A percentile compares a stretch with the other conserved stretches of the same genome.
Conservation (phyloP, 345 rosid genomes). For the Cardamine occulta region DNA sequence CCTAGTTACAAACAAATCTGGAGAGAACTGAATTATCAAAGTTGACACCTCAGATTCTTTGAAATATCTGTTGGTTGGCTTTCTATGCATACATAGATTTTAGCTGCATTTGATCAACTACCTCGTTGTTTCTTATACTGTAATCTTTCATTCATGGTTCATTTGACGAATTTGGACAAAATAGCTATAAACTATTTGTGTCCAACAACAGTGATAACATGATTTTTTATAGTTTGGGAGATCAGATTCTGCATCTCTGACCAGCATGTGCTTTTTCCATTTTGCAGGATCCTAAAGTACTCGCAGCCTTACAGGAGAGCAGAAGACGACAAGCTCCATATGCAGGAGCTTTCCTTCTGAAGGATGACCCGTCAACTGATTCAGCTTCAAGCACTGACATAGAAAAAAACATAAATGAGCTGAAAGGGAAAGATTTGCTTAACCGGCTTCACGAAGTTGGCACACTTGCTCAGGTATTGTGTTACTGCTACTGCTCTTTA, state of each 20-base stretch:
- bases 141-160: not conserved
- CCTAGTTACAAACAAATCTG: constrained; percentile 3
- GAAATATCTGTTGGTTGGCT: constrained; percentile 7
- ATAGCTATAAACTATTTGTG: not conserved
- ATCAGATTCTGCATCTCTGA: constrained; percentile 6
- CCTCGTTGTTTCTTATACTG: not conserved
- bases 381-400: constrained; percentile 67
- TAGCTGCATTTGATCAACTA: constrained; percentile 5
- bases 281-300: constrained; percentile 83
- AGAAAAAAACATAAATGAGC: constrained; percentile 67
- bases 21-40: constrained; percentile 3
- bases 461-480: constrained; percentile 90
- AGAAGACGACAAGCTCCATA: constrained; percentile 96
- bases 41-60: constrained; percentile 11
- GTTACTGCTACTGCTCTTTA: constrained; percentile 22
- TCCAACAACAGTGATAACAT: not conserved
- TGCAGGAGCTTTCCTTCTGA: constrained; percentile 95
- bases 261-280: constrained; percentile 21
- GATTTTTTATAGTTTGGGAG: constrained; percentile 7
- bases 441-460: constrained; percentile 94
- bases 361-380: constrained; percentile 83
- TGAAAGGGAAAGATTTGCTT: constrained; percentile 83
- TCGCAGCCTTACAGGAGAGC: constrained; percentile 93
- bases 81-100: not conserved
- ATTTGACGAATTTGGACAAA: not conserved